Conservation (phyloP, 1,284 basidiomycete species). For the Boletus nobilissimus region DNA sequence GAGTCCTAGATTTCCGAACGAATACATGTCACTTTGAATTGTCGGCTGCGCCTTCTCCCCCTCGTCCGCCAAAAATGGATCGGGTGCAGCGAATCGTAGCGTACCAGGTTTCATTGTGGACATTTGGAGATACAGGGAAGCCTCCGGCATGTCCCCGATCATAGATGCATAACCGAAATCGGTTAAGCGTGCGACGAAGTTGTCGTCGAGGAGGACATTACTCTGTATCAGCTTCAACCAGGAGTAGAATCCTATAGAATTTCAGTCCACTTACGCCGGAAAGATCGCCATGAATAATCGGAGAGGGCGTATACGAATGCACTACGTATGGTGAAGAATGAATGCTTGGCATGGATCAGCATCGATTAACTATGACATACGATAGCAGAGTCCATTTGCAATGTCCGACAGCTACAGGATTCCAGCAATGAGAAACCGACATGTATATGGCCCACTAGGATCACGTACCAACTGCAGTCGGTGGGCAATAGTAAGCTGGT, state of each 20-base stretch:
- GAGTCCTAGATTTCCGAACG: slow-evolving; percentile 14
- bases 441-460: too few relatives aligned
- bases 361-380: not conserved
- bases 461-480: slow-evolving; percentile 12
- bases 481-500: not conserved
- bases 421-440: not conserved
- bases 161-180: slow-evolving; percentile 11
- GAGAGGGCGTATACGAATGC: not conserved
- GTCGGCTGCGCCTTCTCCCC: not conserved
- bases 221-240: not conserved
- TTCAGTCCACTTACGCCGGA: not conserved
- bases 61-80: not conserved
- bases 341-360: not conserved
- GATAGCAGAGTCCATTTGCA: not conserved
- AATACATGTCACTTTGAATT: slow-evolving; percentile 20
- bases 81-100: slow-evolving; percentile 10
- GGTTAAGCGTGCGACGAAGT: not conserved
- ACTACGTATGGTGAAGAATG: not conserved
- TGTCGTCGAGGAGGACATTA: slow-evolving; percentile 5
- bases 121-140: not conserved
- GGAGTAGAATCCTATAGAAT: not conserved
- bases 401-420: not conserved
- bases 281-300: slow-evolving; percentile 3
- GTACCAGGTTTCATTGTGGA: slow-evolving; percentile 2
- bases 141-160: not conserved